These are phyloP conservation scores for Beauveria varroae DNA, from an alignment of 2,329 filamentous ascomycete species.

Conservation along the genomic window DNA sequence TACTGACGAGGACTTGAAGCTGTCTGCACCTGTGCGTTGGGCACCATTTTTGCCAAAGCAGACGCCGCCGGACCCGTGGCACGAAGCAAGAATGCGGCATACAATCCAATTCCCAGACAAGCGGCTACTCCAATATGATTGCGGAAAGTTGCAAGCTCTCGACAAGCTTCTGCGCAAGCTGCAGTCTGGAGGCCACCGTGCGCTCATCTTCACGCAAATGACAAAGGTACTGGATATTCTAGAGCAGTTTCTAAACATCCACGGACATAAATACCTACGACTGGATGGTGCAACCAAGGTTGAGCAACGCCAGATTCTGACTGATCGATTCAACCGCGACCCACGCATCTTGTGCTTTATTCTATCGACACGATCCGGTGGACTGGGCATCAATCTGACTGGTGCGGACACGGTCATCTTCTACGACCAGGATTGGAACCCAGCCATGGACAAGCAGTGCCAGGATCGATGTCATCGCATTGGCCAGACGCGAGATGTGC, in stretches of 20 bases:
- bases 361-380: slow-evolving; percentile 86
- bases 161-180: slow-evolving; percentile 79
- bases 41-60: slow-evolving; percentile 50
- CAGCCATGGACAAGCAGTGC: slow-evolving; percentile 98
- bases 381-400: slow-evolving; percentile 91
- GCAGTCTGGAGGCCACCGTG: slow-evolving; percentile 84
- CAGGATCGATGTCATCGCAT: slow-evolving; percentile 97
- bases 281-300: slow-evolving; percentile 95
- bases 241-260: slow-evolving; percentile 95
- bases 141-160: slow-evolving; percentile 87
- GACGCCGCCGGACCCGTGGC: slow-evolving; percentile 69
- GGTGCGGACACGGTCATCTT: slow-evolving; percentile 98
- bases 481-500: slow-evolving; percentile 92
- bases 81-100: slow-evolving; percentile 83
- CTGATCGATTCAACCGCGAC: slow-evolving; percentile 95
- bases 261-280: slow-evolving; percentile 92
- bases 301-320: slow-evolving; percentile 89
- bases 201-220: slow-evolving; percentile 99
- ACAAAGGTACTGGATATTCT: slow-evolving; percentile 96
- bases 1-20: slow-evolving; percentile 46
- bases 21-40: slow-evolving; percentile 49
- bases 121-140: slow-evolving; percentile 93
- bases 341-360: slow-evolving; percentile 91
- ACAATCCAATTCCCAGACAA: slow-evolving; percentile 97
- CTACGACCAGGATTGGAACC: slow-evolving; percentile 99